Base-by-base conservation (phyloP, 1,139 yeast genomes). In the Citeromyces hawaiiensis region DNA sequence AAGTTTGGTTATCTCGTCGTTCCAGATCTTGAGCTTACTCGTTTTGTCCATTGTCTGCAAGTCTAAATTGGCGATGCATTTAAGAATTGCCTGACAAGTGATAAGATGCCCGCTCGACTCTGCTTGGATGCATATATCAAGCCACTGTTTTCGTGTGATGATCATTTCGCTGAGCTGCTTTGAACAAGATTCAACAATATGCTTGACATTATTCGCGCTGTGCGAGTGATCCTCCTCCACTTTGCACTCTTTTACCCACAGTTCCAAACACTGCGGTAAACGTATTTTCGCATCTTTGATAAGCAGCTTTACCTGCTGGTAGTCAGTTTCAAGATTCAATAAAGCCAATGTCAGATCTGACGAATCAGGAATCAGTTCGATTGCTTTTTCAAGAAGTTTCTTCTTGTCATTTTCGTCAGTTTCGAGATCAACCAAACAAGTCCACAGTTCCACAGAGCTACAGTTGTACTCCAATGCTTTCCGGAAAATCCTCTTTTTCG, bases 291-390 rank as follows among this genome's bases (percentile, higher is more conserved):
- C 18, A 16, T 49, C 31, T 16, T 34, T 35, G 10, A 31, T 14
- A 5, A 38, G 19, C 11, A 15, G 15, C 30, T 29, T 25, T 7
- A 27, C 6, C 3, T 9, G 16, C n/a, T 21, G 14, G 9, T n/a
- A 13, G 13, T 25, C 13, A 15, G n/a, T 35, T 34, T 34, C 36
- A n/a, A 34, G 18, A n/a, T 23, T 34, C 15, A 34, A 18, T 7
- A 18, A 14, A 17, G 13, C 23, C 4, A 61, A 44, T 95, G 96
- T 86, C 36, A 91, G 63, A 2, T 68, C 67, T 52, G 80, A 72
- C 42, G 78, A 73, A 0, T 56, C 48, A 0, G 95, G 87, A 36
- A 83, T 66, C 19, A 79, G 56, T 45, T 82, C 87, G 1, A 83
- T 62, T 0, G 96, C 94, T 44, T 79, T 81, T 1, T 56, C 44